Evolutionary conservation across 805 yeast genomes (phyloP), one percentile per base, ranked within the genome.

Genomic region (Yarrowia yakushimensis): DNA sequence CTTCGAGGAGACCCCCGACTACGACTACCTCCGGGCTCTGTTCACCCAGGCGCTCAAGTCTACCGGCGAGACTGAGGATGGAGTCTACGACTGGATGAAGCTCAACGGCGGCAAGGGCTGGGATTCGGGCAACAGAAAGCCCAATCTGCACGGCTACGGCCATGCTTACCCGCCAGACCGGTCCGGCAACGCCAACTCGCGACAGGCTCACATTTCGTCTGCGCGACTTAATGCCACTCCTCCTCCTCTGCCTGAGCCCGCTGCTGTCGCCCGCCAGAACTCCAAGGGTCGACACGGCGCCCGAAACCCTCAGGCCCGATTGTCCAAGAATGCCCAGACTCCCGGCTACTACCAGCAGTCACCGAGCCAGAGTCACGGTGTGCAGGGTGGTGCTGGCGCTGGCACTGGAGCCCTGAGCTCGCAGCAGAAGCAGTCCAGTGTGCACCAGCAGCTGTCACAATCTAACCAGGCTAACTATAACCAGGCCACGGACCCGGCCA

Each of bases 21-120:
- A 94, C 76, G 93, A 89, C 67, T 90, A 89, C 69, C 84, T 91
- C 73, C 81, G 94, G 63, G 83, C 82, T 64, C 78, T 94, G 65
- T 80, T 94, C 80, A 82, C 90, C 66, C 85, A 89, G 65, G 94
- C 91, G 0, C 77, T 94, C 65, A 85, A 84, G 57, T 85, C 87
- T 33, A 79, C 86, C 60, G 87, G 85, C 55, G 89, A 85, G 65
- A 74, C 74, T 36, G 87, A 85, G 59, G 97, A 94, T 75, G 96
- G 89, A 48, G 92, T 89, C 70, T 94, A 91, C 75, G 99, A 94
- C 78, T 94, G 99, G 99, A 90, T 91, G 97, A 88, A 87, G 70
- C 80, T 94, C 68, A 94, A 94, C 73, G 90, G 88, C 63, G 98
- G 98, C 65, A 85, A 86, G 73, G 98, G 98, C 61, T 93, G 97